A percentile compares a stretch with the other conserved stretches of the same genome.
These are phyloP conservation scores for Marasmius sp. DNA, from an alignment of 1,284 basidiomycete genomes.

Conservation along the genomic window DNA sequence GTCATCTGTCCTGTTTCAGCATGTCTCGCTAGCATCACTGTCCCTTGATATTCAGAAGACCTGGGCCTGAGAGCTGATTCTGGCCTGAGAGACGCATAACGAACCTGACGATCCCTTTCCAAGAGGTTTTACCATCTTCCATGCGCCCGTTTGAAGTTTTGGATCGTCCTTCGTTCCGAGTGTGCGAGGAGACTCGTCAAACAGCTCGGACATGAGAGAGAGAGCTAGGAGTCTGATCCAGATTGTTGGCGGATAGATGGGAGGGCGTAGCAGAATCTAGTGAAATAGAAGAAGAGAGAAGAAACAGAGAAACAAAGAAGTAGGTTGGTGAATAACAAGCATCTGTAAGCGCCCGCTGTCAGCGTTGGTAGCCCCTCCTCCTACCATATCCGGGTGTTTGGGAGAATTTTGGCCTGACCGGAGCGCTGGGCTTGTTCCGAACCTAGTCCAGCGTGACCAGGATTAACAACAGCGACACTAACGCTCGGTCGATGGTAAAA, in stretches of 20 bases:
- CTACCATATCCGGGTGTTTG: no score
- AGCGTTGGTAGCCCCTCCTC: no score
- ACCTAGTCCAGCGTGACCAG: no score
- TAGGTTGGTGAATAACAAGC: background rate
- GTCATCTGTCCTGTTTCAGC: slow-evolving; percentile 87
- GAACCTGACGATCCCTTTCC: slow-evolving; percentile 89
- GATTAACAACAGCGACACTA: no score
- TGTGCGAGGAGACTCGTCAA: slow-evolving; percentile 21
- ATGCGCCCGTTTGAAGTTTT: slow-evolving; percentile 85
- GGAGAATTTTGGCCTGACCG: no score
- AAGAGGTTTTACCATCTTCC: slow-evolving; percentile 92
- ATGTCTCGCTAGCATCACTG: slow-evolving; percentile 91
- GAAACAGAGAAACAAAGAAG: background rate
- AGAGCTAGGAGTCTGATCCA: background rate
- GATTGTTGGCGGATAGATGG: background rate
- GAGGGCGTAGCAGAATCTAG: no score
- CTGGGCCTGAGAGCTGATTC: slow-evolving; percentile 3
- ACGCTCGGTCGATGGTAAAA: no score
- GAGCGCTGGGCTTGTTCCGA: no score
- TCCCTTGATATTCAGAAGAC: slow-evolving; percentile 58
- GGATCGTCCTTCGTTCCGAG: slow-evolving; percentile 49
- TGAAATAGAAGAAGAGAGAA: background rate
- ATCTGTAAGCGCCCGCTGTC: background rate
- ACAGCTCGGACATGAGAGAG: slow-evolving; percentile 22
- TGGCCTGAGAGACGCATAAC: slow-evolving; percentile 21